Conservation (phyloP, 2,329 filamentous ascomycete species). For the Epichloe amarillans region DNA sequence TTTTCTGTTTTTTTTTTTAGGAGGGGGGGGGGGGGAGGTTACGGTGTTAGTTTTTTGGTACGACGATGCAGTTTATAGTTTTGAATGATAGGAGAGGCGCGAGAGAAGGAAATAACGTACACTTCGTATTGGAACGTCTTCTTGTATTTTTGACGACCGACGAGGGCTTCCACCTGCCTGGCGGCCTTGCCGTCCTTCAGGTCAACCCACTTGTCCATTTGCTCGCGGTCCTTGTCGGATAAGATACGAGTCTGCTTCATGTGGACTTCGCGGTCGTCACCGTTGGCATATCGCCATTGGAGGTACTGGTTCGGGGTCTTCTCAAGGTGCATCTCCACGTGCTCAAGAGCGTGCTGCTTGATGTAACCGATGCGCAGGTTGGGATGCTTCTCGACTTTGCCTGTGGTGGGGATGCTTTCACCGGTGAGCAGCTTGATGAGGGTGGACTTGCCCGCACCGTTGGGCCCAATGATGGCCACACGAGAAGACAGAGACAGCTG, state of each 20-base stretch:
- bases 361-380: conserved; percentile 99
- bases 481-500: conserved; percentile 80
- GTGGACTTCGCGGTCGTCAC: conserved; percentile 90
- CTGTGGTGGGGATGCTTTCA: conserved; percentile 69
- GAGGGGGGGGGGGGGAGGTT: not conserved
- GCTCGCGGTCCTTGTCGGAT: conserved; percentile 69
- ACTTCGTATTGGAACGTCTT: conserved; percentile 98
- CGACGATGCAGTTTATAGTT: too few relatives aligned
- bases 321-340: conserved; percentile 98
- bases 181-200: conserved; percentile 68
- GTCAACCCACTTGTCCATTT: conserved; percentile 86
- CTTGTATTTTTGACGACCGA: conserved; percentile 97
- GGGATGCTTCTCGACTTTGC: conserved; percentile 94
- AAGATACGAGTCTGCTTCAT: conserved; percentile 94
- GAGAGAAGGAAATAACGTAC: conserved; percentile 31
- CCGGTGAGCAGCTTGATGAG: conserved; percentile 95
- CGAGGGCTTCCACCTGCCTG: conserved; percentile 71
- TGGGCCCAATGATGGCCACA: conserved; percentile 91
- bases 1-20: conserved; percentile 49
- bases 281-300: conserved; percentile 95
- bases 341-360: conserved; percentile 96
- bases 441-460: conserved; percentile 96
- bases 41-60: too few relatives aligned
- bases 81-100: not conserved
- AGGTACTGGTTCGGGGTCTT: conserved; percentile 99